Evolutionary conservation across 108 stramenopile species (phyloP).

Genomic region (Tribonema minus): DNA sequence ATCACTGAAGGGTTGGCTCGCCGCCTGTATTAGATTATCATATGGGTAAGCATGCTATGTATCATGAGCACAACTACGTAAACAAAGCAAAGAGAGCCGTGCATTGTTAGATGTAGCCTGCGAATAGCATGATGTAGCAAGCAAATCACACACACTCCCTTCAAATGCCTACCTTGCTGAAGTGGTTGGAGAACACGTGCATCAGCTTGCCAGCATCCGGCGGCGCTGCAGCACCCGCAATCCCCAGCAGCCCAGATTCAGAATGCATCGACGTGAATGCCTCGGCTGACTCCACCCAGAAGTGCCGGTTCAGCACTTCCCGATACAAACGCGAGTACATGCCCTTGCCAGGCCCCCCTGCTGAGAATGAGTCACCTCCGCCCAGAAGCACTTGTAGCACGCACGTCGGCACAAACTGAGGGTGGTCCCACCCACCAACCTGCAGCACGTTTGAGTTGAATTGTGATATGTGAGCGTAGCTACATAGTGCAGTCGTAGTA

Average conservation of each 20-base stretch:
- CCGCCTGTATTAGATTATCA: no score
- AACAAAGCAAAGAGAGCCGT: no score
- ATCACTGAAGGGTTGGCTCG: no score
- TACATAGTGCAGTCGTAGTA: no score
- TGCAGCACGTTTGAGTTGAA: no score
- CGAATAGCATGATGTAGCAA: not conserved
- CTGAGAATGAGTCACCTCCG: slow-evolving; percentile 92
- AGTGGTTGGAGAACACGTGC: slow-evolving; percentile 69
- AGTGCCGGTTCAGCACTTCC: slow-evolving; percentile 81
- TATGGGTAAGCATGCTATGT: no score
- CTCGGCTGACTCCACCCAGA: slow-evolving; percentile 89
- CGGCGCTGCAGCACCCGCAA: slow-evolving; percentile 67
- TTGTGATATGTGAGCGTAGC: no score
- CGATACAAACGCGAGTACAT: slow-evolving; percentile 96
- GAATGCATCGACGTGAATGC: slow-evolving; percentile 81
- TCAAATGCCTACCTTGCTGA: slow-evolving; percentile 64
- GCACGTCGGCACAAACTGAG: slow-evolving; percentile 79
- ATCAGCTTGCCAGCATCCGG: slow-evolving; percentile 66
- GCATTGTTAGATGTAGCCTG: no score
- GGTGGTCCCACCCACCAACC: slow-evolving; percentile 89
- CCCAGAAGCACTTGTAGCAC: slow-evolving; percentile 93
- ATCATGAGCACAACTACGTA: no score
- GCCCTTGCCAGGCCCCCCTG: slow-evolving; percentile 99
- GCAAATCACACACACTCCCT: slow-evolving; percentile 62
- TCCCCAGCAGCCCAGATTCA: slow-evolving; percentile 85